phyloP scores from a whole-genome alignment of 2,329 filamentous ascomycete species.

The Colletotrichum theobromicola region DNA sequence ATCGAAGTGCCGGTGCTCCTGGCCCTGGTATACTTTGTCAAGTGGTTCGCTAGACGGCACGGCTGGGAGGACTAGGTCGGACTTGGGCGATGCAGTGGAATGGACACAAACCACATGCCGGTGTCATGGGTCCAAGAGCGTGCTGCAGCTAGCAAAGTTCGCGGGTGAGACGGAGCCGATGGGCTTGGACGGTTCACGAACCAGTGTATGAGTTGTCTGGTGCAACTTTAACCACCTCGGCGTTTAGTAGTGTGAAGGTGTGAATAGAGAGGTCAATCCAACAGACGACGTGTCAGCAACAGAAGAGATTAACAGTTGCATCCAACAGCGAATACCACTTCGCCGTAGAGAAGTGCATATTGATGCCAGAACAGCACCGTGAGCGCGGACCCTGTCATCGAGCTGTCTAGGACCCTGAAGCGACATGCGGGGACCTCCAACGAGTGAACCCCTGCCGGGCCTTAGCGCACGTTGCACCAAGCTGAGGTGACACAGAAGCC shows the following conservation, averaged over 20 bases:
- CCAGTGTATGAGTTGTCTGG: not conserved
- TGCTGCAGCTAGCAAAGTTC: constrained; percentile 1
- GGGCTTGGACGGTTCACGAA: not conserved
- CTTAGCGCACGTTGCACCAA: not conserved
- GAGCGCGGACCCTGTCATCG: not conserved
- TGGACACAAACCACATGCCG: not conserved
- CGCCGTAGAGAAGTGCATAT: not conserved
- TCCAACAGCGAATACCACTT: not conserved
- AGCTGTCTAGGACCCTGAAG: not conserved
- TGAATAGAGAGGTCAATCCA: not conserved
- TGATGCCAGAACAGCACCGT: not conserved
- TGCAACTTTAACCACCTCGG: not conserved
- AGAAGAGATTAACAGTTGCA: not conserved
- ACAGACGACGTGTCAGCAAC: not conserved
- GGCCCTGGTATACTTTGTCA: constrained; percentile 76
- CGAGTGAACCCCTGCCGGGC: not conserved
- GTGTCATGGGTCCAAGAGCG: constrained; percentile 4
- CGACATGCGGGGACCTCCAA: not conserved
- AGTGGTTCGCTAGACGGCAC: constrained; percentile 60
- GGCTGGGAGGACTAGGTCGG: constrained; percentile 51
- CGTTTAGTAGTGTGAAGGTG: not conserved
- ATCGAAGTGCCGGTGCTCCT: constrained; percentile 87
- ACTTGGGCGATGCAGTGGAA: not conserved
- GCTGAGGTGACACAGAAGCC: constrained; percentile 1
- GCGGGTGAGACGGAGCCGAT: not conserved